Percentiles rank a stretch among this genome's conserved stretches.
Evolutionary conservation across 164 flowering plant species (phyloP).

Genomic region (Aristolochia fimbriata): DNA sequence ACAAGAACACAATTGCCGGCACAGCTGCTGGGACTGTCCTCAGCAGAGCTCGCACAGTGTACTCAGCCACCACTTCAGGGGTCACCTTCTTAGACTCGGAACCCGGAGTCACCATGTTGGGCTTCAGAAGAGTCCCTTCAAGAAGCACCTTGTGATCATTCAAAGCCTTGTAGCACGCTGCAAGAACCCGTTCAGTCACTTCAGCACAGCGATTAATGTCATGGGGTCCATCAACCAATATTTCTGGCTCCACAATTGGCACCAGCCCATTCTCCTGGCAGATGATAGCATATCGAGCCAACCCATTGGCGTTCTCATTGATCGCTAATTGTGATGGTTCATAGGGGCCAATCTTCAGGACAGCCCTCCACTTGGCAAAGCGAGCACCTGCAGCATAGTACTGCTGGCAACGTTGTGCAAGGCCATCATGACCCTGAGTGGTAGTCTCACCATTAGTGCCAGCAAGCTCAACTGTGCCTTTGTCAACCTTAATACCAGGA

Average conservation of each 20-base stretch:
- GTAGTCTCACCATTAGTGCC: constrained; percentile 49
- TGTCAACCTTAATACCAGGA: constrained; percentile 48
- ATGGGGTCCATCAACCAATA: constrained; percentile 39
- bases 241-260: constrained; percentile 48
- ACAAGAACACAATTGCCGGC: constrained; percentile 35
- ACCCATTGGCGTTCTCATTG: constrained; percentile 39
- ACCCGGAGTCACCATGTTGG: constrained; percentile 47
- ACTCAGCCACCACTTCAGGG: constrained; percentile 33
- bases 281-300: constrained; percentile 43
- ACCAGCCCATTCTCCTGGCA: constrained; percentile 45
- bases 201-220: constrained; percentile 36
- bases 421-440: constrained; percentile 43
- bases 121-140: constrained; percentile 38
- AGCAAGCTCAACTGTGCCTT: constrained; percentile 42
- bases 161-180: constrained; percentile 42
- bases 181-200: constrained; percentile 42
- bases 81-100: constrained; percentile 34
- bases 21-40: constrained; percentile 35
- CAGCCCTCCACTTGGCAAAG: constrained; percentile 40
- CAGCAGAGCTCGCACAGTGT: constrained; percentile 33
- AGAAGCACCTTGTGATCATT: constrained; percentile 38
- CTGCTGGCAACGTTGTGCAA: constrained; percentile 30
- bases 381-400: constrained; percentile 35
- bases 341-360: constrained; percentile 31
- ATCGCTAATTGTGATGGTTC: constrained; percentile 37